A percentile compares a stretch with the other conserved stretches of the same genome.
Conservation (phyloP, 2,329 filamentous ascomycete genomes). For the Chrysoporthe austroafricana region DNA sequence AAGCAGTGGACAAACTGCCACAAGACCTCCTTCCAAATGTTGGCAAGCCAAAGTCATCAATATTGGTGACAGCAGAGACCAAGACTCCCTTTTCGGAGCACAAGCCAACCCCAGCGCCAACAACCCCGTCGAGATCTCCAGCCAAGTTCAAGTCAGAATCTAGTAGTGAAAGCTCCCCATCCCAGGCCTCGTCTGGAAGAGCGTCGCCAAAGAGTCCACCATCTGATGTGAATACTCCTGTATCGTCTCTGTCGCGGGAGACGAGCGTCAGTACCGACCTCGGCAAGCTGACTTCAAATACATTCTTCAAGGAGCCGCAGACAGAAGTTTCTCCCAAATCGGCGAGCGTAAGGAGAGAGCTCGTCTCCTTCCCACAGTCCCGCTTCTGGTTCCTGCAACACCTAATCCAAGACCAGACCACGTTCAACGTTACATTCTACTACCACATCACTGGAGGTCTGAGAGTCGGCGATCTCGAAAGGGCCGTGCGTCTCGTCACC, state of each 20-base stretch:
- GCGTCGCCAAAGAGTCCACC: background rate
- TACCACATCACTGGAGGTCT: constrained; percentile 40
- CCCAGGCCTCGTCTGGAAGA: background rate
- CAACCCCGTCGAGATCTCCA: background rate
- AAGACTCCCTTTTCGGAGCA: background rate
- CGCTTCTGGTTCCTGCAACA: constrained; percentile 45
- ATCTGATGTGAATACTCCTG: background rate
- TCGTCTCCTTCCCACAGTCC: constrained; percentile 45
- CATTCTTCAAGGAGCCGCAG: no score
- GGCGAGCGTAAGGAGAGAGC: constrained; percentile 23
- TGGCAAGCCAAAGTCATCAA: background rate
- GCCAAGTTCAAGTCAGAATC: background rate
- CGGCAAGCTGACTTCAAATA: no score
- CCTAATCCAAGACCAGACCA: constrained; percentile 41
- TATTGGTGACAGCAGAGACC: background rate
- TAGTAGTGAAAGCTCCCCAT: background rate
- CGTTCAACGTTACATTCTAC: constrained; percentile 44
- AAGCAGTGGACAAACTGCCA: background rate
- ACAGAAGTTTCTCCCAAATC: no score
- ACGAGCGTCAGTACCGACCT: no score
- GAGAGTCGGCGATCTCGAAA: constrained; percentile 34
- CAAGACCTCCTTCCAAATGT: background rate
- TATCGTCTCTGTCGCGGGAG: background rate
- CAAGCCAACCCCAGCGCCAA: background rate
- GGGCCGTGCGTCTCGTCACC: constrained; percentile 39